Evolutionary conservation across 1,284 basidiomycete species (phyloP), one percentile per base, ranked within the genome.

Genomic region (Lentinula novae-zelandiae): DNA sequence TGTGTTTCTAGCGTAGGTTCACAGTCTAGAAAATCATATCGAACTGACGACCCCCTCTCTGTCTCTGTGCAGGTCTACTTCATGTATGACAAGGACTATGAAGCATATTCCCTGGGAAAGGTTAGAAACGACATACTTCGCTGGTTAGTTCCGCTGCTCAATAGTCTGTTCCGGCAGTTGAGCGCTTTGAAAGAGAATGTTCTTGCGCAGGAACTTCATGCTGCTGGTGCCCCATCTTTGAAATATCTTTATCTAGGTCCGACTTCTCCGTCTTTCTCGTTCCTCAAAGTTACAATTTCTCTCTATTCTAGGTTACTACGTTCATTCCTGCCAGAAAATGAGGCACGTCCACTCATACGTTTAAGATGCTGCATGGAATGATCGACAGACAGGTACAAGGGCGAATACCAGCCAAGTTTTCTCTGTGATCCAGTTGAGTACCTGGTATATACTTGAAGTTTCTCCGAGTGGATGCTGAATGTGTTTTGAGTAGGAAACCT

Each of bases 251-350:
- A 96, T 71, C 90, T 97, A 88, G 95, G 94, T 93, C 65, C 12
- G 63, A 82, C 53, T 12, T 52, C 40, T 53, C 7, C 40, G 55
- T 20, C 20, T 17, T 10, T 46, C 50, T n/a, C 31, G 6, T 40
- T 10, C 34, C 15, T 10, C 38, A 15, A 27, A 44, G 42, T 60
- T 33, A 48, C n/a, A 57, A 60, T 5, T 33, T 22, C 36, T 49
- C 13, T 13, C 22, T 3, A 22, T 5, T 20, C 22, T 62, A 96
- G 95, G 95, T 2, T 97, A 87, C 73, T 98, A 97, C 73, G 90
- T 98, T 56, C 84, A 96, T 66, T 87, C 89, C 0, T 99, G 96
- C 68, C 84, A 79, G 59, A 99, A 99, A 75, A 99, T 99, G 97
- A 82, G 82, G 57, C 38, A 36, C 36, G 44, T 57, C n/a, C 10